Base-by-base conservation (phyloP, 805 yeast species). In the Pichia cephalocereana region DNA sequence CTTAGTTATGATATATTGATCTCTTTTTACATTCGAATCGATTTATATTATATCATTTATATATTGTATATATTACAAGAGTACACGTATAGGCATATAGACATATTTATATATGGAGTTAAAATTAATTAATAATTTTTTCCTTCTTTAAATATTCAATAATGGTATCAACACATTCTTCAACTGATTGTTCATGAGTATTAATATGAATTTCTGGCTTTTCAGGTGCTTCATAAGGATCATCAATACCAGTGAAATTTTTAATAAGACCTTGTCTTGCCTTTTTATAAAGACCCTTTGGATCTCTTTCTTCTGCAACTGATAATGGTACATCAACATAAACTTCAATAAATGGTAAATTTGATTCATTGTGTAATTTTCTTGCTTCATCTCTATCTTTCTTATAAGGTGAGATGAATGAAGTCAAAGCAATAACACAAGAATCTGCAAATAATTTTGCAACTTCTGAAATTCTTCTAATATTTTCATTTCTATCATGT, bases 291-390 rank as follows among this genome's bases (percentile, higher is more conserved):
- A 91, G 72, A 12, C 98, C 98, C 72, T 91, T 91, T 54, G 98
- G 98, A 67, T 91, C 98, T 71, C 98, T 86, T 67, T 87, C 77
- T 73, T 91, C 98, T 45, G 97, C 98, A 53, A 91, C 88, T 60
- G 83, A 89, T 45, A 91, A 74, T 36, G 98, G 97, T 41, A 89
- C 97, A 65, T 90, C 96, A 37, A 90, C 91, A 57, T 70, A 89
- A 9, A 91, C 95, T 71, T 90, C 98, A 47, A 90, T 77, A 60
- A 90, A 90, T 46, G 95, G 91, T 53, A 91, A 70, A 40, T 76
- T 76, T 54, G 82, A 79, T 51, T 80, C 79, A 53, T 76, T 79
- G 65, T 90, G 98, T 54, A 90, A 72, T 63, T 83, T 81, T 63
- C 98, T 80, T 34, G 96, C 98, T 56, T 75, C 77, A 47, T 79